A percentile compares a stretch with the other conserved stretches of the same genome.
phyloP scores from a whole-genome alignment of 495 filamentous ascomycete species.

The Penicillium coprophilum region DNA sequence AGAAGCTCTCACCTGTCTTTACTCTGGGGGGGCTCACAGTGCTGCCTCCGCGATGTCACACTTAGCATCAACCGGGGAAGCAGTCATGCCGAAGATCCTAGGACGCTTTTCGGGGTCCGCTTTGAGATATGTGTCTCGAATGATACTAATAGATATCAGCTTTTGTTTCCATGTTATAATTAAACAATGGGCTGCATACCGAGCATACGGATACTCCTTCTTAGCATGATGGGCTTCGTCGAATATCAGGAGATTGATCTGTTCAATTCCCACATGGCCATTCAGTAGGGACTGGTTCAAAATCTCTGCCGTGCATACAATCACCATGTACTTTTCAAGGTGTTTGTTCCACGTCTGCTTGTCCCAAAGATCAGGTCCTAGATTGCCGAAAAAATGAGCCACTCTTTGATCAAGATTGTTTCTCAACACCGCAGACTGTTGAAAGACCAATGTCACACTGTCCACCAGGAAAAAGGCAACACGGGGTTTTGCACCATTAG shows the following conservation, averaged over 20 bases:
- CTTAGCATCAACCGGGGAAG: constrained; percentile 89
- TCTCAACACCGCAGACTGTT: constrained; percentile 81
- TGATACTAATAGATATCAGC: constrained; percentile 55
- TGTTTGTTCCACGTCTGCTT: constrained; percentile 67
- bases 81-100: constrained; percentile 94
- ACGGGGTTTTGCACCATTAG: constrained; percentile 55
- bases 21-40: constrained; percentile 34
- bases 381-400: constrained; percentile 73
- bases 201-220: constrained; percentile 88
- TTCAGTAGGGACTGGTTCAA: constrained; percentile 75
- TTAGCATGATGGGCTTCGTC: constrained; percentile 98
- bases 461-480: constrained; percentile 90
- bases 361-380: constrained; percentile 65
- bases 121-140: constrained; percentile 77
- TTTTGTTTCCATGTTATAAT: not conserved
- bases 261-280: constrained; percentile 75
- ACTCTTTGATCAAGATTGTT: constrained; percentile 82
- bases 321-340: constrained; percentile 72
- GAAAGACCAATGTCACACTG: constrained; percentile 85
- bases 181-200: constrained; percentile 27
- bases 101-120: constrained; percentile 54
- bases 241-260: constrained; percentile 90
- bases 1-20: not conserved
- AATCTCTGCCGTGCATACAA: constrained; percentile 93
- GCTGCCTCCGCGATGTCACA: constrained; percentile 69